Evolutionary conservation across 306 rosid genomes (phyloP), one percentile per base, ranked within the genome.

Genomic region (Ormosia semicastrata): DNA sequence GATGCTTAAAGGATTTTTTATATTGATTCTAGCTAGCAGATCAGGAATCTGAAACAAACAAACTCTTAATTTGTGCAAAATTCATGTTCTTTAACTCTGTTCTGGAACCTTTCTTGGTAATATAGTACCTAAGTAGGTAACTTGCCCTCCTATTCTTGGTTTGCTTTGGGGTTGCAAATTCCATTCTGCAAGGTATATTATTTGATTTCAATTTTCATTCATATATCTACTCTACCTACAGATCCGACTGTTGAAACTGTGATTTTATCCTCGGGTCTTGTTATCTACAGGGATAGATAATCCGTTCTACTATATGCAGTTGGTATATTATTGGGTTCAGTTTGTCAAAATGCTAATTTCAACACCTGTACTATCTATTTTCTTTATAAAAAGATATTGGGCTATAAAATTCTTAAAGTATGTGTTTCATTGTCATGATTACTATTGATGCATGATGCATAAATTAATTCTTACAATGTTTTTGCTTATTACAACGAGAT

Each of bases 31-130:
- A 46, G 18, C 44, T 54, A 43, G 32, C 63, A 52, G 40, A 78
- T 29, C 34, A 40, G 63, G 67, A 66, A 34, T 77, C 33, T 37
- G 54, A 77, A 54, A 30, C 4, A 52, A 54, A 40, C 39, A 32
- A 9, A 5, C 37, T 30, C 58, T 58, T 44, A 6, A 44, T 10
- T 9, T 68, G 70, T 37, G 43, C 62, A 6, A 29, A 60, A 53
- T 65, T 81, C 29, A 14, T 36, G 2, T 81, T 34, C 63, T 54
- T 17, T 24, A 15, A 2, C 34, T 62, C 18, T 56, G 63, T 70
- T 63, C n/a, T 79, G 49, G 65, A 59, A 18, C 50, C 50, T 79
- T 44, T 66, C 73, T 49, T 18, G 18, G 77, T 41, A 33, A 33
- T 33, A 7, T 34, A 64, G 14, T 47, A 47, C 13, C 49, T 15